Evolutionary conservation across 495 filamentous ascomycete species (phyloP).

Genomic region (Xylaria nigripes): DNA sequence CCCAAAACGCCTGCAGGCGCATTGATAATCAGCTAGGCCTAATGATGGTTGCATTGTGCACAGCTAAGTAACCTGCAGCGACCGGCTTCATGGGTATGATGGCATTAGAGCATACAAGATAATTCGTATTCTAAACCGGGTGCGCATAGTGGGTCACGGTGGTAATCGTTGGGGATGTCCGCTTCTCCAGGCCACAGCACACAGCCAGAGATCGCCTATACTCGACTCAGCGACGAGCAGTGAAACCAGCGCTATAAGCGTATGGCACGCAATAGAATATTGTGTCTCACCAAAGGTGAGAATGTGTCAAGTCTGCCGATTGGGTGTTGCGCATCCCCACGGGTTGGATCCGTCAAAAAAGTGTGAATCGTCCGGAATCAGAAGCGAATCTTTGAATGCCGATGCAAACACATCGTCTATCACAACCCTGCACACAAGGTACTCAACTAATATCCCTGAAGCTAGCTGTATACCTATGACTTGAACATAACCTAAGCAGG

Average conservation of each 20-base stretch:
- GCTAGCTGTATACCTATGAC: background rate
- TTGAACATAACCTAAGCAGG: background rate
- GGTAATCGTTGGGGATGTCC: constrained; percentile 30
- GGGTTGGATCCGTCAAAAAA: background rate
- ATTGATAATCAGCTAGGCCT: background rate
- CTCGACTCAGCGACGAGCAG: constrained; percentile 10
- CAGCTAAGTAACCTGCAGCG: background rate
- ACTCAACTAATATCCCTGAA: background rate
- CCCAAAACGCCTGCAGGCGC: background rate
- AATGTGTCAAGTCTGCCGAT: background rate
- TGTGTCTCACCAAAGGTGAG: constrained; percentile 2
- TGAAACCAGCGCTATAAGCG: background rate
- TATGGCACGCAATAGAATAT: constrained; percentile 2
- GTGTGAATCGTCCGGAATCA: background rate
- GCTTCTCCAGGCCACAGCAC: constrained; percentile 18
- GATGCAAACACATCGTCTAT: background rate
- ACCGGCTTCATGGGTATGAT: constrained; percentile 2
- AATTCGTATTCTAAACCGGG: constrained; percentile 23
- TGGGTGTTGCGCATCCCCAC: constrained; percentile 1
- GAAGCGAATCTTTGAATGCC: constrained; percentile 3
- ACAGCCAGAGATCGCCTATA: constrained; percentile 18
- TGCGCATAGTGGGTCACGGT: constrained; percentile 20
- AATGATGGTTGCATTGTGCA: background rate
- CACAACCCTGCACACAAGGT: background rate
- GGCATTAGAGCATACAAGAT: background rate